Evolutionary conservation across 176 grass and related monocot genomes (phyloP).

Genomic region (Eleusine indica): DNA sequence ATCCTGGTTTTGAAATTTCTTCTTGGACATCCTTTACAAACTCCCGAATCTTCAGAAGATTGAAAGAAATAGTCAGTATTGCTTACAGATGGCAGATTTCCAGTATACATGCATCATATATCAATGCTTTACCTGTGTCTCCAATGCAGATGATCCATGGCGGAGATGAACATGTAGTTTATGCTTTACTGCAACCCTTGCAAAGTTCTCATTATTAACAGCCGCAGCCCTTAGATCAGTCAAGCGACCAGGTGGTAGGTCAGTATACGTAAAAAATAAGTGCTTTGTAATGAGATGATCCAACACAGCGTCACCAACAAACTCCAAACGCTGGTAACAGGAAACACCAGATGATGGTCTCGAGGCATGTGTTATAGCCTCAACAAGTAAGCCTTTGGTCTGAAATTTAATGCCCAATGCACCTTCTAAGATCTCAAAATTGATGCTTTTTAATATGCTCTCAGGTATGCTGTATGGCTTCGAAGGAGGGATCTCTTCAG

Average conservation of each 20-base stretch:
- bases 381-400: conserved; percentile 79
- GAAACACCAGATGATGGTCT: conserved; percentile 94
- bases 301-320: conserved; percentile 98
- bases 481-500: conserved; percentile 61
- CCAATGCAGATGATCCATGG: conserved; percentile 92
- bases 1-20: conserved; percentile 81
- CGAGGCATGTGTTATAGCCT: conserved; percentile 96
- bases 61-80: conserved; percentile 37
- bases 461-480: conserved; percentile 92
- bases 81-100: conserved; percentile 23
- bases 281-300: conserved; percentile 94
- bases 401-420: conserved; percentile 69
- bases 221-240: conserved; percentile 95
- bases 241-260: conserved; percentile 90
- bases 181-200: conserved; percentile 86
- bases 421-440: conserved; percentile 85
- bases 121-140: conserved; percentile 70
- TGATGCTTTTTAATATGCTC: conserved; percentile 76
- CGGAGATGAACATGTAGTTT: conserved; percentile 89
- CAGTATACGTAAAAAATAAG: conserved; percentile 93
- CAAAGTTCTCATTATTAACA: conserved; percentile 99
- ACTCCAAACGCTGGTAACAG: conserved; percentile 97
- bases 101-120: conserved; percentile 6
- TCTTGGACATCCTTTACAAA: conserved; percentile 97
- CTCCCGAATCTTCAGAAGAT: conserved; percentile 78